These are phyloP conservation scores for Nicotiana noctiflora DNA, from an alignment of 257 asterid species.

Conservation along the genomic window DNA sequence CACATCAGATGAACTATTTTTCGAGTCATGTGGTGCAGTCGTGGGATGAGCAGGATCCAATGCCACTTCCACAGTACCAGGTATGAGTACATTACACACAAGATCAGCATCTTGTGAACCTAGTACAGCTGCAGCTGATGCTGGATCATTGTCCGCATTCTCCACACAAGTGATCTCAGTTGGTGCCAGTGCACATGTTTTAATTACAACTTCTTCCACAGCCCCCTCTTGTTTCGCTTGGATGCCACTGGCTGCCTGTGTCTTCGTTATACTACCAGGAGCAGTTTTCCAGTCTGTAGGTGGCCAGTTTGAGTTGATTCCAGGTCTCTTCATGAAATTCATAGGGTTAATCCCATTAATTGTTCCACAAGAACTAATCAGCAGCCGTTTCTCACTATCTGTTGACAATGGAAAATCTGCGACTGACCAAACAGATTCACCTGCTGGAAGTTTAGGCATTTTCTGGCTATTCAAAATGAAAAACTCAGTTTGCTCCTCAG, in stretches of 20 bases:
- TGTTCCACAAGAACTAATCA: constrained; percentile 10
- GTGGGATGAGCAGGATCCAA: constrained; percentile 25
- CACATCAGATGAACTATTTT: constrained; percentile 16
- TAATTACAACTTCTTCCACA: constrained; percentile 16
- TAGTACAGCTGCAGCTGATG: constrained; percentile 13
- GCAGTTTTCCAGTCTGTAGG: constrained; percentile 71
- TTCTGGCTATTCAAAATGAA: constrained; percentile 80
- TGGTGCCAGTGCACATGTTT: constrained; percentile 10
- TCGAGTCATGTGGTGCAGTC: constrained; percentile 19
- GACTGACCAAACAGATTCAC: constrained; percentile 67
- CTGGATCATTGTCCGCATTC: constrained; percentile 21
- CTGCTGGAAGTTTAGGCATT: constrained; percentile 59
- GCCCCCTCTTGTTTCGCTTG: neutral
- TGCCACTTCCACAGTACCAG: constrained; percentile 11
- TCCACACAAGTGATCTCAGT: constrained; percentile 23
- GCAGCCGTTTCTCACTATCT: constrained; percentile 17
- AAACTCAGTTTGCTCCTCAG: constrained; percentile 69
- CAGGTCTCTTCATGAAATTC: constrained; percentile 21
- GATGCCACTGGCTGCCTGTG: constrained; percentile 14
- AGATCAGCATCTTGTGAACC: constrained; percentile 19
- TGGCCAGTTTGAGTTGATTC: constrained; percentile 56
- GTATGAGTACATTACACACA: neutral
- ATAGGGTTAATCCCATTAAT: constrained; percentile 27
- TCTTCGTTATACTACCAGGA: constrained; percentile 37
- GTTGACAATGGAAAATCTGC: constrained; percentile 22